These are phyloP conservation scores for Magnolia officinalis DNA, from an alignment of 164 flowering plant species.

Conservation along the genomic window DNA sequence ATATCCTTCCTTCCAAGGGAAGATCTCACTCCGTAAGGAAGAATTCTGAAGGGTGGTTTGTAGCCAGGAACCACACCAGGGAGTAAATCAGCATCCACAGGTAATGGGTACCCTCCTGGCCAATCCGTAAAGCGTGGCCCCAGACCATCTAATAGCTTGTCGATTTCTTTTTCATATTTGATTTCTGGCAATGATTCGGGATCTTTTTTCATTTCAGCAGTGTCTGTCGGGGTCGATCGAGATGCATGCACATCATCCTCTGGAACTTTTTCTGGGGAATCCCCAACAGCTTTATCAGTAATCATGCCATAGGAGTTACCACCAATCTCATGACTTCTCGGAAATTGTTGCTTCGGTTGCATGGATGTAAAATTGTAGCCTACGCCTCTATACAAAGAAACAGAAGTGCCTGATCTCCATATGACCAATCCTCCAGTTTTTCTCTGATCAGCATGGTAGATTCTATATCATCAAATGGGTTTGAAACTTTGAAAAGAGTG, in stretches of 20 bases:
- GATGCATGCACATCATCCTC: conserved; percentile 12
- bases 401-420: conserved; percentile 88
- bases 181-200: conserved; percentile 32
- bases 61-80: conserved; percentile 67
- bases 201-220: conserved; percentile 25
- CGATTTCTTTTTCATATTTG: conserved; percentile 75
- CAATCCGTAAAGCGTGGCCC: conserved; percentile 92
- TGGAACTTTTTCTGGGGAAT: conserved; percentile 20
- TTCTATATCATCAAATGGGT: neutral
- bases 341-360: conserved; percentile 28
- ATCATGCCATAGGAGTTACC: conserved; percentile 13
- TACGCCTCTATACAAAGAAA: conserved; percentile 78
- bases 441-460: conserved; percentile 43
- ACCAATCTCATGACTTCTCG: conserved; percentile 22
- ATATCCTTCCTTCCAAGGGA: conserved; percentile 53
- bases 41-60: conserved; percentile 76
- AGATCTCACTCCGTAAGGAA: conserved; percentile 84
- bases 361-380: conserved; percentile 54
- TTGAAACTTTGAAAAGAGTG: neutral
- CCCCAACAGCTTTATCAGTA: conserved; percentile 14
- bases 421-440: conserved; percentile 95
- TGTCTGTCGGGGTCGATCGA: conserved; percentile 16
- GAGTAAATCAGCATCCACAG: conserved; percentile 94
- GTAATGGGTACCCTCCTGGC: conserved; percentile 80
- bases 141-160: conserved; percentile 64